These are phyloP conservation scores for Persicaria maculosa DNA, from an alignment of 148 eudicot species.

Conservation along the genomic window DNA sequence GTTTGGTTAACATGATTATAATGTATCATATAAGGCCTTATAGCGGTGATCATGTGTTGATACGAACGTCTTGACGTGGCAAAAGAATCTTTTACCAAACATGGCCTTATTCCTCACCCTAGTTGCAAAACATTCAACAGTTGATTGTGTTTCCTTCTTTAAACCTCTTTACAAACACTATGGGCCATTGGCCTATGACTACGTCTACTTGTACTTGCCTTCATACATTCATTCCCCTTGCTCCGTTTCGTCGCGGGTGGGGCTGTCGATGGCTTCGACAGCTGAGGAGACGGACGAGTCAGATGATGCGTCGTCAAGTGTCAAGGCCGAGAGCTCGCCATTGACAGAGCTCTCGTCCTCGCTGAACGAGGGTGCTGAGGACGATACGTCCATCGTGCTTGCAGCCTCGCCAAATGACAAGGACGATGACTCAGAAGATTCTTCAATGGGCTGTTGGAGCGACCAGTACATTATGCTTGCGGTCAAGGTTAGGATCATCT, in stretches of 20 bases:
- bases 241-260: not conserved
- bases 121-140: too few relatives aligned
- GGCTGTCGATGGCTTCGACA: conserved; percentile 25
- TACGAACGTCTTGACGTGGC: too few relatives aligned
- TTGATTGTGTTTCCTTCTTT: too few relatives aligned
- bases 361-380: conserved; percentile 27
- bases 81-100: too few relatives aligned
- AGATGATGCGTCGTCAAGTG: conserved; percentile 53
- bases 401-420: not conserved
- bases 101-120: too few relatives aligned
- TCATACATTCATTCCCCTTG: not conserved
- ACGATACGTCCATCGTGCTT: conserved; percentile 4
- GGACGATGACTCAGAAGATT: conserved; percentile 20
- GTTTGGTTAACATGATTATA: too few relatives aligned
- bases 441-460: conserved; percentile 9
- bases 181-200: not conserved
- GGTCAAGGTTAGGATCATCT: conserved; percentile 12
- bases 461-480: conserved; percentile 16
- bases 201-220: not conserved
- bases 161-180: too few relatives aligned
- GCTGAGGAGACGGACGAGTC: conserved; percentile 44
- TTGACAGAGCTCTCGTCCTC: conserved; percentile 55
- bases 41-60: too few relatives aligned
- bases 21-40: too few relatives aligned
- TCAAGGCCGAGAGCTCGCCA: conserved; percentile 52